These are phyloP conservation scores for Takashimella koratensis DNA, from an alignment of 1,284 basidiomycete genomes.

Conservation along the genomic window DNA sequence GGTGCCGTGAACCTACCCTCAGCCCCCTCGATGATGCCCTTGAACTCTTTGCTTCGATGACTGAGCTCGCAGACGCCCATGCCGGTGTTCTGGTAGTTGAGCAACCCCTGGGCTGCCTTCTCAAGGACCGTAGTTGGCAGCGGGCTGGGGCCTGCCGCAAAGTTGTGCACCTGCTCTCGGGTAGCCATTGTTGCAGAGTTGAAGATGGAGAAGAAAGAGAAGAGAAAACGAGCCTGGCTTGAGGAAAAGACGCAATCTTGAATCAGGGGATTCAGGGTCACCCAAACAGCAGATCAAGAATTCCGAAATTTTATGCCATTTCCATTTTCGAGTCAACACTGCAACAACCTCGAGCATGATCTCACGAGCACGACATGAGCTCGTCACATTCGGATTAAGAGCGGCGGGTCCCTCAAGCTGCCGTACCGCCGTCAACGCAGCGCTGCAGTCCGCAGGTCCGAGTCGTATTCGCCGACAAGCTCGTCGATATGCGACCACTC, in stretches of 20 bases:
- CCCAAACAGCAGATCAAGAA: background rate
- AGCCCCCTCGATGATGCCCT: slow-evolving; percentile 63
- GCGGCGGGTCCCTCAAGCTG: too few species aligned
- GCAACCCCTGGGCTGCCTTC: slow-evolving; percentile 66
- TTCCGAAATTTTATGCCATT: background rate
- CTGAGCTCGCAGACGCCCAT: slow-evolving; percentile 92
- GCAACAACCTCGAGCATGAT: background rate
- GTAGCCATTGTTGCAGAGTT: background rate
- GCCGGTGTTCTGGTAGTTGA: slow-evolving; percentile 83
- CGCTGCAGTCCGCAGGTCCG: background rate
- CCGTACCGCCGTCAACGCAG: too few species aligned
- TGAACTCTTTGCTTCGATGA: slow-evolving; percentile 86
- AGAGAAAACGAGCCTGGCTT: too few species aligned
- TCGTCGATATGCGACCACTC: background rate
- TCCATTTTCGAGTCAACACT: background rate
- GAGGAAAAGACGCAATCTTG: too few species aligned
- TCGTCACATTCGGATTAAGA: background rate
- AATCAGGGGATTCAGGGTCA: background rate
- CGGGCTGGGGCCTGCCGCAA: slow-evolving; percentile 86
- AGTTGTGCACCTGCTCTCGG: slow-evolving; percentile 66
- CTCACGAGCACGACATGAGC: background rate
- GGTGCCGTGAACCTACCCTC: slow-evolving; percentile 54
- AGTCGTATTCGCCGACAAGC: background rate
- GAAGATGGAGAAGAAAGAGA: background rate
- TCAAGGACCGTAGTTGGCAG: slow-evolving; percentile 76